Conservation (phyloP, 2,329 filamentous ascomycete species). For the Colletotrichum limetticola region DNA sequence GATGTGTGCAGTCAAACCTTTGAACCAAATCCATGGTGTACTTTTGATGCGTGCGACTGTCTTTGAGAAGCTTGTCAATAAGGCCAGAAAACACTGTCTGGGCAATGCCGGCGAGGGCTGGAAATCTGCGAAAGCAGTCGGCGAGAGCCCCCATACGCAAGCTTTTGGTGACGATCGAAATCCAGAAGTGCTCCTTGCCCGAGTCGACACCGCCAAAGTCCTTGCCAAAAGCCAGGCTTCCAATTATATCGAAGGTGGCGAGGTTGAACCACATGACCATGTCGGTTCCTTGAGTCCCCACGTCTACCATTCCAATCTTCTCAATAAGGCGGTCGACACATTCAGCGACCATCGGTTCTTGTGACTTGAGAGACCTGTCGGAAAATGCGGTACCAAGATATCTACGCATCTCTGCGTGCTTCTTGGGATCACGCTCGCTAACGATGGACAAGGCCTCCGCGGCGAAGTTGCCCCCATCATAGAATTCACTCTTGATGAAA, state of each 20-base stretch:
- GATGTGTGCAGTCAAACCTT: background rate
- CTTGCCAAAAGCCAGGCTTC: background rate
- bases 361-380: background rate
- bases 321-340: background rate
- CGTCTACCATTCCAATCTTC: background rate
- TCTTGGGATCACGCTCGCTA: background rate
- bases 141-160: constrained; percentile 8
- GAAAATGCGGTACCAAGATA: background rate
- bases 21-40: constrained; percentile 15
- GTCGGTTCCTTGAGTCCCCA: background rate
- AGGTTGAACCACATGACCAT: background rate
- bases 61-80: background rate
- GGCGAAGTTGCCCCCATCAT: background rate
- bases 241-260: background rate
- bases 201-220: background rate
- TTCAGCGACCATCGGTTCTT: background rate
- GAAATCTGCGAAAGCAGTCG: constrained; percentile 13
- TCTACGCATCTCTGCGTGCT: background rate
- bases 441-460: background rate
- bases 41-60: background rate
- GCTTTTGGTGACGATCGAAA: constrained; percentile 8
- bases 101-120: background rate
- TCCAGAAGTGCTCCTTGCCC: background rate
- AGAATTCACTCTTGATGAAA: background rate
- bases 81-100: background rate